Base-by-base conservation (phyloP, 177 flowering plant genomes). In the Vitis hybrid region DNA sequence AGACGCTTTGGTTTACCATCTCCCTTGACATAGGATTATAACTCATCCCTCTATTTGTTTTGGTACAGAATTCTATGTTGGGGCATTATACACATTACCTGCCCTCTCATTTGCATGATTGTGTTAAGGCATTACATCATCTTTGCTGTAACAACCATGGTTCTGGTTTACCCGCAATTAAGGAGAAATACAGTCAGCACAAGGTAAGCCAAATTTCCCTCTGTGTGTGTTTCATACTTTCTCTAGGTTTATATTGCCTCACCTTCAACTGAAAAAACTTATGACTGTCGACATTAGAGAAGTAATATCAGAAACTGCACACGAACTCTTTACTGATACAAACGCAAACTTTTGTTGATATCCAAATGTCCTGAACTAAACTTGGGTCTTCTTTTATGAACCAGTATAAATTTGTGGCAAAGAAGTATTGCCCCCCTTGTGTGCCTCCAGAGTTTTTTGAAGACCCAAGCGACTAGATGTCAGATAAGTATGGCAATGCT, bases 151-250 rank as follows among this genome's bases (percentile, higher is more conserved):
- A 77, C 69, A 84, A 80, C 59, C 74, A 70, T 19, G 76, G 29
- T 74, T 86, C 86, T 26, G 84, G 80, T 69, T 75, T 96, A 68
- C 97, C 95, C 0, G 97, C 99, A 16, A 77, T 96, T 16, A 83
- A 93, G 39, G 97, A 96, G 83, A 96, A 96, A 76, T 96, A 96
- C 76, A 88, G 90, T 75, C 98, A 93, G 67, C 99, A 96, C 60
- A 96, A 96, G 92, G 98, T 93, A 75, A 71, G 11, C 64, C 67
- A 33, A 62, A n/a, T 39, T 39, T 39, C 48, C 16, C 67, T 19
- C n/a, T 64, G 66, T 39, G 8, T 33, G 45, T 8, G 48, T 39
- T 39, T 39, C 48, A 5, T 39, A 39, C 48, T 29, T 55, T 60
- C 52, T 55, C 22, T 10, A 3, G 9, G 20, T 20, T 51, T 55